Evolutionary conservation across 1,284 basidiomycete species (phyloP), one percentile per base, ranked within the genome.

Genomic region (Neotropicomus parvogracilis): DNA sequence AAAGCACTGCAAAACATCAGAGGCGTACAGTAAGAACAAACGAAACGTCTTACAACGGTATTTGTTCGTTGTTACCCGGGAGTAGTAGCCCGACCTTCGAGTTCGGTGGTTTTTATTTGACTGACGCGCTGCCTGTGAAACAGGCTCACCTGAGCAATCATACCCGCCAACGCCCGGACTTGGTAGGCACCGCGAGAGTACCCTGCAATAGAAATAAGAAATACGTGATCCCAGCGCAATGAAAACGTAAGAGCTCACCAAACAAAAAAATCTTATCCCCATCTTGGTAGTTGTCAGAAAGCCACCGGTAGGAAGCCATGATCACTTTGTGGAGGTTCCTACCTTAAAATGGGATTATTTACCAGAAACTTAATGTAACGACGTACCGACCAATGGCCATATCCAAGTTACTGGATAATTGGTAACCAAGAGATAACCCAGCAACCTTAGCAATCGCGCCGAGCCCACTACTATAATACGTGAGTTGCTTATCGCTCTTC

Each of bases 121-220:
- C 2, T 21, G 8, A 27, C 3, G 4, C 7, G 24, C 8, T n/a
- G 4, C 17, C 29, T 10, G 4, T 2, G 19, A 34, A 49, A 21
- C 3, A 40, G 27, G 17, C 60, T 37, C 43, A 69, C 69, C 39
- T 45, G 56, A 29, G 59, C 50, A 35, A 71, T 67, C 71, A 72
- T 72, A 19, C 58, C 70, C 4, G 70, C 65, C 40, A 71, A 47
- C 3, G 54, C 60, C 36, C 70, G 61, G 6, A 68, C 70, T 50
- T 72, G 71, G 45, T 72, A 71, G 28, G 70, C 71, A 19, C 70
- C 70, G 3, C 70, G 67, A 0, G 70, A 71, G 53, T 67, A 73
- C 0, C 70, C 70, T 71, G 36, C 6, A 39, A 26, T 4, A 28
- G 7, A 27, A 12, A n/a, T 57, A 9, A 55, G 50, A 42, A 4